These are phyloP conservation scores for Candida fluviatilis DNA, from an alignment of 805 yeast species.

Conservation along the genomic window DNA sequence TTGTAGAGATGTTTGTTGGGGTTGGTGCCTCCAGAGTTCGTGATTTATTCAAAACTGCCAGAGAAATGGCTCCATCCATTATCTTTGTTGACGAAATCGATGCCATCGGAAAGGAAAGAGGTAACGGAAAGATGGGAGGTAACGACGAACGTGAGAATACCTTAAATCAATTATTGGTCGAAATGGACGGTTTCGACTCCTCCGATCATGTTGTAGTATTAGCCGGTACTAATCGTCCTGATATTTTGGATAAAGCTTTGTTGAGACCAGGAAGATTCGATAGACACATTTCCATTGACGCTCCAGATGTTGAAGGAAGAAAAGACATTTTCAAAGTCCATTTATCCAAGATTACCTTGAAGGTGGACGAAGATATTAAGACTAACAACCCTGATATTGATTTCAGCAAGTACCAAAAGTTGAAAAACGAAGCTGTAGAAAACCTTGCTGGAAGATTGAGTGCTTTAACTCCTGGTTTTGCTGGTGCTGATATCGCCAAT, in stretches of 20 bases:
- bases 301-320: constrained; percentile 87
- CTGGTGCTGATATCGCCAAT: constrained; percentile 96
- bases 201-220: constrained; percentile 87
- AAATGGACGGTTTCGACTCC: constrained; percentile 92
- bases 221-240: constrained; percentile 94
- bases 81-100: constrained; percentile 93
- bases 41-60: constrained; percentile 84
- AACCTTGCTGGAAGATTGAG: constrained; percentile 79
- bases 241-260: constrained; percentile 83
- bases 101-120: constrained; percentile 87
- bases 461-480: constrained; percentile 90
- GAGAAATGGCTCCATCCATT: constrained; percentile 86
- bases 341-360: constrained; percentile 53
- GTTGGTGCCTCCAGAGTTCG: constrained; percentile 95
- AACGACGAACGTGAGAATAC: constrained; percentile 95
- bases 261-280: constrained; percentile 95
- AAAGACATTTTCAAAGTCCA: constrained; percentile 83
- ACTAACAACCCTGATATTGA: constrained; percentile 34
- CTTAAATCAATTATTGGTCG: constrained; percentile 85
- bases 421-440: constrained; percentile 43
- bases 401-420: constrained; percentile 35
- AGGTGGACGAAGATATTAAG: constrained; percentile 34
- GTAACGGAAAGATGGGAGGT: constrained; percentile 69
- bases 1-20: constrained; percentile 96
- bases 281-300: constrained; percentile 80